Evolutionary conservation across 805 yeast genomes (phyloP).

Genomic region (Wickerhamomyces subpelliculosus): DNA sequence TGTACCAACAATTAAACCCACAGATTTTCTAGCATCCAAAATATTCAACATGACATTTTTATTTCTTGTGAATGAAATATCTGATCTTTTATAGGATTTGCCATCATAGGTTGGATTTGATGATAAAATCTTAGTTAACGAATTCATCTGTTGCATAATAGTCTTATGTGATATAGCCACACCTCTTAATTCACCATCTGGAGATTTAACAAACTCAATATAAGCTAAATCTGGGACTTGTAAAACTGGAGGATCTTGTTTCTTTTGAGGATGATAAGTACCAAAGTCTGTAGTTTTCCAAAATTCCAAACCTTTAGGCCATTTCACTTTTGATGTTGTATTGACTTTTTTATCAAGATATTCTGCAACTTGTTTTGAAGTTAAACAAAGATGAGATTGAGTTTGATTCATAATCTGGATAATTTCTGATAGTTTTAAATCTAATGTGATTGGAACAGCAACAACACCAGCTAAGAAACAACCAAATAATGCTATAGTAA

Average conservation of each 20-base stretch:
- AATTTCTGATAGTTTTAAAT: slow-evolving; percentile 61
- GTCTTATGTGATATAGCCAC: slow-evolving; percentile 90
- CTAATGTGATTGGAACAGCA: slow-evolving; percentile 87
- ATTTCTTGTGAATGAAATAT: slow-evolving; percentile 37
- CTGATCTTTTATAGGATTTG: slow-evolving; percentile 44
- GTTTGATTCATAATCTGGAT: slow-evolving; percentile 66
- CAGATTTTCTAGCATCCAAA: slow-evolving; percentile 67
- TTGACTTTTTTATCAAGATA: slow-evolving; percentile 58
- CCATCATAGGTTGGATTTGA: slow-evolving; percentile 47
- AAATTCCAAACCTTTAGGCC: slow-evolving; percentile 70
- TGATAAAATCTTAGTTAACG: slow-evolving; percentile 60
- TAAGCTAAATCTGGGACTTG: slow-evolving; percentile 84
- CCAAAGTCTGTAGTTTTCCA: slow-evolving; percentile 91
- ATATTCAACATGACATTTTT: slow-evolving; percentile 55
- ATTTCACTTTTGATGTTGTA: slow-evolving; percentile 39
- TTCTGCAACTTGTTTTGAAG: slow-evolving; percentile 74
- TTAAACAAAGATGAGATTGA: slow-evolving; percentile 68
- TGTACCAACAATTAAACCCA: slow-evolving; percentile 80
- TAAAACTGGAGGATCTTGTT: slow-evolving; percentile 53
- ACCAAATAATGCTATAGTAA: slow-evolving; percentile 79
- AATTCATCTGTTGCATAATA: slow-evolving; percentile 79
- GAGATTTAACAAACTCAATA: slow-evolving; percentile 85
- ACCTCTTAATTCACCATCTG: slow-evolving; percentile 87
- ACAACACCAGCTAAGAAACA: slow-evolving; percentile 91
- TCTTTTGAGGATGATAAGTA: slow-evolving; percentile 50